Evolutionary conservation across 2,329 filamentous ascomycete genomes (phyloP), one percentile per base, ranked within the genome.

Genomic region (Tympanopsis confertula): DNA sequence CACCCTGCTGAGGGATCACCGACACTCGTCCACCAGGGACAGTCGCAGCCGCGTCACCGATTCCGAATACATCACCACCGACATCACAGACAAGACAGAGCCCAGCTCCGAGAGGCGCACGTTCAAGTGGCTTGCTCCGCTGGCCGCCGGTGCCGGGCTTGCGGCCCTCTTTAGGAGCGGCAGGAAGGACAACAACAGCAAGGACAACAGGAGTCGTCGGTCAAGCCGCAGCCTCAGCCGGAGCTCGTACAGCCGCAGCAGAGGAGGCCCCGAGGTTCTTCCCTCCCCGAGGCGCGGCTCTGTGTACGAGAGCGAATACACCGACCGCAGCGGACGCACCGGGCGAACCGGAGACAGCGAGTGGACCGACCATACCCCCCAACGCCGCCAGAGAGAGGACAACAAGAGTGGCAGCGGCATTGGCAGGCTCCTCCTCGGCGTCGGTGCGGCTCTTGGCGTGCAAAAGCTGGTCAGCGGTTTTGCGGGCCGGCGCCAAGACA

Each of bases 361-460:
- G 22, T n/a, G 22, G 22, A 26, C 22, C 22, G 22, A 26, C 22
- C 22, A 26, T n/a, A 26, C 22, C 22, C 7, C 22, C 7, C 7
- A n/a, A 26, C 22, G 22, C 22, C 7, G n/a, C n/a, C 7, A 7
- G 22, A 55, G 52, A 4, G 48, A 40, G 45, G 49, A 39, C 46
- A 49, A 53, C 48, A 55, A 51, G 40, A 55, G 61, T 26, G 61
- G 65, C 3, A 69, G 71, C 14, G 75, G 78, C 5, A 68, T 82
- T 46, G 70, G 76, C 54, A 71, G 71, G 48, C 73, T 70, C 38
- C 42, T 86, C 2, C 54, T 81, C 13, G 69, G 71, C 35, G 62
- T 74, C 17, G 78, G 74, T 13, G 80, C 75, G 0, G 62, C 71
- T 4, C 54, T 80, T 2, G 82, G 81, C 14, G 78, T 71, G 5